Evolutionary conservation across 345 rosid species (phyloP), one percentile per base, ranked within the genome.

Genomic region (Gossypium mustelinum): DNA sequence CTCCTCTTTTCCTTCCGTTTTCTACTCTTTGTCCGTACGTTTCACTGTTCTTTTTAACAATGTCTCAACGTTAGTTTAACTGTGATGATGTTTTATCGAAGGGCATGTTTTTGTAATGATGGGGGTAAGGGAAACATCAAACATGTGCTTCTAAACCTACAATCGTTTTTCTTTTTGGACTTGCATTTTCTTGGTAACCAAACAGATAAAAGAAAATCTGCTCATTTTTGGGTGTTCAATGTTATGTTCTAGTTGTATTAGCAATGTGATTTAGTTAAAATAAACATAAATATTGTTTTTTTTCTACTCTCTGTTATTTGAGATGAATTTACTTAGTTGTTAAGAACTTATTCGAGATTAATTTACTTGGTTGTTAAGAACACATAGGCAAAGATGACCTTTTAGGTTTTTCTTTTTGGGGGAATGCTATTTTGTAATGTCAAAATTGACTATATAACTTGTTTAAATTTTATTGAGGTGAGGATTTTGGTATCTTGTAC

Each of bases 151-250:
- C 39, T 47, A 68, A 68, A 48, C 43, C 57, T 25, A n/a, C 56
- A 68, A 9, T 14, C 13, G 17, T 43, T 47, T 44, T 22, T 44
- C 8, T 13, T 22, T 20, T 7, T 24, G 7, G 18, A 20, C 56
- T 11, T 68, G 20, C 56, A 8, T 68, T 68, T 47, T 68, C 72
- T 14, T 1, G 72, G 57, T 14, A 48, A 24, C 55, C 72, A 68
- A 68, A 9, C 72, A 24, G 57, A 9, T 1, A 48, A 68, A 56
- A 20, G 4, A 48, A 29, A 34, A 6, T 48, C 22, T 68, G 41
- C 7, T 25, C 18, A 3, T 48, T 24, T 22, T 47, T 24, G 39
- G 7, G 25, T 7, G 7, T 24, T 48, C 5, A 22, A 9, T 47
- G 56, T 25, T 24, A 25, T 25, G 22, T 25, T 17, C 13, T 3